Conservation (phyloP, 495 filamentous ascomycete species). For the Neurospora sp. region DNA sequence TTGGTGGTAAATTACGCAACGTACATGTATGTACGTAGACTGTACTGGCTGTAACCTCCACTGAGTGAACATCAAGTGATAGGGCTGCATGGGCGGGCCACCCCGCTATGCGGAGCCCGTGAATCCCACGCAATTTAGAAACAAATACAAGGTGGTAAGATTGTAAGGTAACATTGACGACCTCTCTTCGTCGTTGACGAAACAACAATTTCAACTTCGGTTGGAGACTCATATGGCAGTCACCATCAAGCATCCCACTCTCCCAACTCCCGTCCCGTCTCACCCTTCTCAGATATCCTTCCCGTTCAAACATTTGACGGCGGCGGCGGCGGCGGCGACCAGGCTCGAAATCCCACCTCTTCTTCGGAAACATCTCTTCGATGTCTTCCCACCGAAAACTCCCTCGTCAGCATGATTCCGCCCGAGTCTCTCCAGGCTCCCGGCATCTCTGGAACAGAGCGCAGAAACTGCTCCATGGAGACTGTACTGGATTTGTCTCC, state of each 20-base stretch:
- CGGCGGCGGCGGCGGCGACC: background rate
- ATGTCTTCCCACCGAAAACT: background rate
- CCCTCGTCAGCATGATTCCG: background rate
- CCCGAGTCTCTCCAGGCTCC: background rate
- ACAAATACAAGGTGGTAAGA: background rate
- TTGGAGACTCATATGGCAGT: background rate
- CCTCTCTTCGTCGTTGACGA: background rate
- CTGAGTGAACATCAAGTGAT: background rate
- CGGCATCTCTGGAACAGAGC: background rate
- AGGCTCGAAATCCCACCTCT: background rate
- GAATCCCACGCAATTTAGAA: background rate
- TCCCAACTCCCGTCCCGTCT: background rate
- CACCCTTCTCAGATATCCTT: background rate
- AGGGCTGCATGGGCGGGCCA: background rate
- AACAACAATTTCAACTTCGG: background rate
- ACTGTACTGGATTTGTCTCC: background rate
- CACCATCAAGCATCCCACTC: background rate
- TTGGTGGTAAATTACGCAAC: background rate
- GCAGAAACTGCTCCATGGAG: background rate
- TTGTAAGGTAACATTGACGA: background rate
- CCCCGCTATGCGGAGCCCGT: background rate
- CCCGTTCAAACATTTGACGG: background rate
- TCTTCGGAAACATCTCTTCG: background rate
- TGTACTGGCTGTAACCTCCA: background rate
- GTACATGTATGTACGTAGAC: background rate